Evolutionary conservation across 805 yeast species (phyloP), one percentile per base, ranked within the genome.

Genomic region (Clavispora santaluciae): DNA sequence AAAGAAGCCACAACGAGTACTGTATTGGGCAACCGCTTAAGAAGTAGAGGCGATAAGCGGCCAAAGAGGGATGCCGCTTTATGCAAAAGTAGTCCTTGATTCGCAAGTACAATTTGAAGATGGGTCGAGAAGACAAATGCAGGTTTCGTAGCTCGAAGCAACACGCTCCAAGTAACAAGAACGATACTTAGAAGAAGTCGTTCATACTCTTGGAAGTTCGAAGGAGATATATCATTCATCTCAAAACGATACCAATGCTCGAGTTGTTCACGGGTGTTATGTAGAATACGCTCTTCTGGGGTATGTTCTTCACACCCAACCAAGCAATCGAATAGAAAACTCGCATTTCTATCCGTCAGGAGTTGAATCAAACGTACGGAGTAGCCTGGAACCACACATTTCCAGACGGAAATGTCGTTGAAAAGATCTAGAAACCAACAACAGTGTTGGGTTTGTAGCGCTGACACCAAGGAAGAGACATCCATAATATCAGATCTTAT

Each of bases 361-460:
- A 25, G 22, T 39, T 46, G 47, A 26, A 22, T 36, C 17, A 45
- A 40, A n/a, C 45, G 44, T 11, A 65, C 41, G 44, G 70, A 63
- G 40, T 60, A 63, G 13, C 50, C 46, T 2, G 73, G 73, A 8
- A 68, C 50, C 10, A 61, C 44, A 18, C 58, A 50, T 43, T 64
- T 65, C 73, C 73, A 68, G 12, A 67, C 49, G 33, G 50, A 44
- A 23, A 64, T 42, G n/a, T 63, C 72, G 37, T 68, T 68, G 42
- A 66, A 66, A 21, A 68, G 44, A 48, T 68, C 74, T 16, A 68
- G 49, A 8, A 68, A 34, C 71, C 72, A 66, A 46, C 59, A 60
- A 40, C 63, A 66, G 35, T 57, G 57, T 38, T 66, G 66, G n/a
- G 46, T 43, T 24, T 63, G 38, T n/a, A 33, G 15, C 8, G 18